These are phyloP conservation scores for Heterobasidion annosum DNA, from an alignment of 1,284 basidiomycete species.

Conservation along the genomic window DNA sequence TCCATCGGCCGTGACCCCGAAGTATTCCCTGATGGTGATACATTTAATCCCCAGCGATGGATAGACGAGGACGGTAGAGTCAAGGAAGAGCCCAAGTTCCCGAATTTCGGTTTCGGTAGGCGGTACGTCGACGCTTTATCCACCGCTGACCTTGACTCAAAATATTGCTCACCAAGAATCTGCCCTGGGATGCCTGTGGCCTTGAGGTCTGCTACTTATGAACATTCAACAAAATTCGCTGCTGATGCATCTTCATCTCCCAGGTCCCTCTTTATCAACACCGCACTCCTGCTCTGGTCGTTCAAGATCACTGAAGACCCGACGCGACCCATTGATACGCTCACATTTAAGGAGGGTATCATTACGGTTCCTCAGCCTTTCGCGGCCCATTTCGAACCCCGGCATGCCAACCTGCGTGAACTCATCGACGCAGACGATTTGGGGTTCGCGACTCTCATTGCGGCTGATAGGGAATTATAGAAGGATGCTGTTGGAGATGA, in stretches of 20 bases:
- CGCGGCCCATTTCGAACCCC: constrained; percentile 29
- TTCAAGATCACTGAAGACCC: constrained; percentile 42
- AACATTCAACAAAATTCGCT: no score
- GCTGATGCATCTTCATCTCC: neutral
- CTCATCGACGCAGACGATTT: no score
- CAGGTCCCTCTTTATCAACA: constrained; percentile 51
- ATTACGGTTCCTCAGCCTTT: constrained; percentile 52
- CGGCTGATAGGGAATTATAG: no score
- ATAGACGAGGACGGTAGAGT: constrained; percentile 38
- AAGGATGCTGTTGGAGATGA: no score
- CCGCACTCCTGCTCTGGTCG: constrained; percentile 51
- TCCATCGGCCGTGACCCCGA: constrained; percentile 45
- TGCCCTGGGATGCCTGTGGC: constrained; percentile 34
- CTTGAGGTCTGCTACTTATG: no score
- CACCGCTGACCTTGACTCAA: neutral
- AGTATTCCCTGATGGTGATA: constrained; percentile 49
- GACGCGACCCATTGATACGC: constrained; percentile 40
- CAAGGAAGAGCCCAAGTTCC: constrained; percentile 20
- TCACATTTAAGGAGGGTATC: constrained; percentile 47
- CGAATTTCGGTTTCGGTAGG: constrained; percentile 52
- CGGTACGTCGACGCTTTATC: constrained; percentile 23
- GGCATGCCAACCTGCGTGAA: neutral
- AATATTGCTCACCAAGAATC: constrained; percentile 22
- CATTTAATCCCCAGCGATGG: constrained; percentile 52
- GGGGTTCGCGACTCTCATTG: no score